These are phyloP conservation scores for Zygosaccharomyces pseudobailii DNA, from an alignment of 1,139 yeast genomes.

Conservation along the genomic window DNA sequence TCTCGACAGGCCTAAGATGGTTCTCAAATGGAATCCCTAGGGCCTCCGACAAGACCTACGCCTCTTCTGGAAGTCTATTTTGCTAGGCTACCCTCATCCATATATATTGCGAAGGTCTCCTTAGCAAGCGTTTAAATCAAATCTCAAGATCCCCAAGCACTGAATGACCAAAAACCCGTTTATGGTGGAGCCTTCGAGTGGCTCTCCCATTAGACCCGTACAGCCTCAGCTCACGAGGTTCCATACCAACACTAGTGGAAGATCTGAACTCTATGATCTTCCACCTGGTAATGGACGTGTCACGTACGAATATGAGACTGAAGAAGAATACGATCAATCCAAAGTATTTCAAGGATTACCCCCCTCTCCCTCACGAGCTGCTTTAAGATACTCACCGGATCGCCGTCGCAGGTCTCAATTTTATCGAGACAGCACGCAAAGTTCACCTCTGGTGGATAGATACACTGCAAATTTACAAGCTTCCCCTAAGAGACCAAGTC, in stretches of 20 bases:
- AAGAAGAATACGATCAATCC: slow-evolving; percentile 22
- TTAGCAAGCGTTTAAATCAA: neutral
- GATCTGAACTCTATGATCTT: slow-evolving; percentile 12
- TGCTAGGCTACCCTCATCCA: neutral
- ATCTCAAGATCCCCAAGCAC: neutral
- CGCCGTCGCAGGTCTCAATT: slow-evolving; percentile 31
- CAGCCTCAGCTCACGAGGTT: slow-evolving; percentile 26
- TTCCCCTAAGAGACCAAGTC: slow-evolving; percentile 58
- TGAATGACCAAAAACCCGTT: slow-evolving; percentile 33
- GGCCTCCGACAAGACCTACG: neutral
- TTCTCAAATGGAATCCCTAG: neutral
- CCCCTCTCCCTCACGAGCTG: slow-evolving; percentile 44
- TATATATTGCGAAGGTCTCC: neutral
- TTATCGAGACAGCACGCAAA: slow-evolving; percentile 30
- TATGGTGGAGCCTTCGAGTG: slow-evolving; percentile 29
- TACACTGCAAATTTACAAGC: slow-evolving; percentile 54
- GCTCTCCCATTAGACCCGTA: slow-evolving; percentile 26
- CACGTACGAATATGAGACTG: slow-evolving; percentile 14
- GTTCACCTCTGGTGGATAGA: slow-evolving; percentile 32
- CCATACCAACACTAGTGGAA: slow-evolving; percentile 24
- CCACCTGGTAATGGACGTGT: slow-evolving; percentile 10
- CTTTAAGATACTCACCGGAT: slow-evolving; percentile 37
- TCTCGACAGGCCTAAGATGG: neutral
- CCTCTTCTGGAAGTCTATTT: neutral
- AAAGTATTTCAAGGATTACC: slow-evolving; percentile 32